Conservation (phyloP, 2,329 filamentous ascomycete species). For the Sordariomycetes sp. region DNA sequence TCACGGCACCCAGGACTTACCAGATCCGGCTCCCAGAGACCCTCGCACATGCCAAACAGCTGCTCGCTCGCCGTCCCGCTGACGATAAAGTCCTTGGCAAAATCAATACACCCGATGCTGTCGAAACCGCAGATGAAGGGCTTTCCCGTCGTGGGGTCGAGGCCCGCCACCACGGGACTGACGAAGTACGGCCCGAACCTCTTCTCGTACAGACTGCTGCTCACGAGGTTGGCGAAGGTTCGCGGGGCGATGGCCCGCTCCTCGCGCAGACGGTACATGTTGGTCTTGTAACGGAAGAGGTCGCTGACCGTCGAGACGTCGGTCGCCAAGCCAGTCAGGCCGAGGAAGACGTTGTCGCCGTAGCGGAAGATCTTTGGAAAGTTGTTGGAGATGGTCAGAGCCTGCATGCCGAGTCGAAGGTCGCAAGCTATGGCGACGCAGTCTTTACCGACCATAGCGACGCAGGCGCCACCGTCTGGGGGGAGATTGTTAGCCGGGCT, state of each 20-base stretch:
- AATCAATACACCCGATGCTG: conserved; percentile 98
- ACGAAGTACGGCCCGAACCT: conserved; percentile 97
- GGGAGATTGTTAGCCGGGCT: conserved; percentile 7
- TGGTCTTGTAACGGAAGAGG: conserved; percentile 98
- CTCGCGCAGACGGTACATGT: conserved; percentile 98
- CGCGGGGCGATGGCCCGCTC: conserved; percentile 91
- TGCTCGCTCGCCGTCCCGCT: conserved; percentile 94
- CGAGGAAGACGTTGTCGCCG: conserved; percentile 88
- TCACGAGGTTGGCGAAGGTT: conserved; percentile 95
- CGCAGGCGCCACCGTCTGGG: conserved; percentile 78
- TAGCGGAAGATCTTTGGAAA: conserved; percentile 99
- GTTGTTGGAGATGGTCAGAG: conserved; percentile 97
- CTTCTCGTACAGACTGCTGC: conserved; percentile 82
- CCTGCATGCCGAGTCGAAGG: conserved; percentile 91
- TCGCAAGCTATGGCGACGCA: conserved; percentile 99
- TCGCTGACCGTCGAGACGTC: conserved; percentile 95
- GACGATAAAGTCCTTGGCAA: conserved; percentile 99
- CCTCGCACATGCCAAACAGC: conserved; percentile 97
- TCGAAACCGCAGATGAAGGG: conserved; percentile 99
- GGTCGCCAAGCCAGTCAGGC: conserved; percentile 90
- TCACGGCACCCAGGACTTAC: too few relatives aligned
- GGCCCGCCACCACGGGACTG: conserved; percentile 84
- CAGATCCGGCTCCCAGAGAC: conserved; percentile 94
- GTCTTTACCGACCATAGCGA: conserved; percentile 99
- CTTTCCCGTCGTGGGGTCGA: conserved; percentile 88